Conservation (phyloP, 805 yeast genomes). For the Zygosaccharomyces rouxii region DNA sequence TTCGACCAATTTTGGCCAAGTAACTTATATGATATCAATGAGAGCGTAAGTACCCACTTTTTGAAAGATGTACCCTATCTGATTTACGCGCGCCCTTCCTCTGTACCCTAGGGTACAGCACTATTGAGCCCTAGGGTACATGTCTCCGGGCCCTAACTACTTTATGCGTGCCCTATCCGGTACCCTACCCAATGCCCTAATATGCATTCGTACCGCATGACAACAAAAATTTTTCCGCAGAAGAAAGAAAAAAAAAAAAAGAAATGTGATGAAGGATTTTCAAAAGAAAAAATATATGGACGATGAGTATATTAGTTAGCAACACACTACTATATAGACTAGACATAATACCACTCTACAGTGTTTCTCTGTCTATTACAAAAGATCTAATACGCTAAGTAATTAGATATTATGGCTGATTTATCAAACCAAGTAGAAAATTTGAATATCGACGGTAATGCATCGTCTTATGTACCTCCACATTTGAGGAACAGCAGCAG, state of each 20-base stretch:
- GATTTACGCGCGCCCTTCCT: background rate
- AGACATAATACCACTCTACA: background rate
- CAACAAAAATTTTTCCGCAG: background rate
- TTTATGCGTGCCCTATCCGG: background rate
- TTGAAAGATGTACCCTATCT: background rate
- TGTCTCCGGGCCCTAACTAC: too few relatives aligned
- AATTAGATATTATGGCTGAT: conserved; percentile 48
- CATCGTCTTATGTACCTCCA: conserved; percentile 44
- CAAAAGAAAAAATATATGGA: background rate
- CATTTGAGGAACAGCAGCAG: conserved; percentile 39
- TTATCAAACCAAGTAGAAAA: conserved; percentile 54
- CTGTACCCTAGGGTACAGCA: background rate
- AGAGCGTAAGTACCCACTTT: background rate
- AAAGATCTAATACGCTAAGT: background rate
- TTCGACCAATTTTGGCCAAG: too few relatives aligned
- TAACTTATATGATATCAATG: too few relatives aligned
- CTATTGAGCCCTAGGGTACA: background rate
- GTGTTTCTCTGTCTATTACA: background rate
- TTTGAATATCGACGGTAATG: conserved; percentile 40
- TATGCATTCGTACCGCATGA: background rate
- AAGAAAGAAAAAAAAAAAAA: background rate
- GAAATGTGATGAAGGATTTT: background rate
- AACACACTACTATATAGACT: background rate
- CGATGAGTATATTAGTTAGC: conserved; percentile 1
- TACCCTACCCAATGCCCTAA: background rate